phyloP scores from a whole-genome alignment of 1,139 yeast species.

The Entelexis sorbosivorans region DNA sequence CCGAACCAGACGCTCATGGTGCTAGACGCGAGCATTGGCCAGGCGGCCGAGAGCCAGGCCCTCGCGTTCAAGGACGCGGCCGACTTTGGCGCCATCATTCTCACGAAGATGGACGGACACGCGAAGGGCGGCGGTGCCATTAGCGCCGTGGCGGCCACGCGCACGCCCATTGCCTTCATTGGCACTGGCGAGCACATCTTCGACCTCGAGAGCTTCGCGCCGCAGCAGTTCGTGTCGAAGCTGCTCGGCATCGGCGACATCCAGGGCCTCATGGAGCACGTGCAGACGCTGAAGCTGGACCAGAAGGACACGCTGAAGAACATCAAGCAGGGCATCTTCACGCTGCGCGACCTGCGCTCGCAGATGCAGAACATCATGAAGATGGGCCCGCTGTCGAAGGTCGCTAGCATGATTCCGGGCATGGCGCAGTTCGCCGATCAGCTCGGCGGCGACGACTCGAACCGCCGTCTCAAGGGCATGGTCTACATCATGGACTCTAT shows the following conservation, averaged over 20 bases:
- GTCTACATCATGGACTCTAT: constrained; percentile 90
- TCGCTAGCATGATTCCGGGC: constrained; percentile 92
- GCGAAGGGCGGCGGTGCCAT: constrained; percentile 99
- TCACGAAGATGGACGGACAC: constrained; percentile 97
- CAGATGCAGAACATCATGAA: constrained; percentile 92
- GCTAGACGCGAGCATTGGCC: constrained; percentile 94
- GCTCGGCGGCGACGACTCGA: constrained; percentile 76
- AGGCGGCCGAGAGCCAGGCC: constrained; percentile 94
- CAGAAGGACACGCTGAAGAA: constrained; percentile 81
- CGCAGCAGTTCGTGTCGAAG: constrained; percentile 78
- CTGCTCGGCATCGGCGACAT: constrained; percentile 91
- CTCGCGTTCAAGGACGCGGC: constrained; percentile 87
- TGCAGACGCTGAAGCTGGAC: constrained; percentile 76
- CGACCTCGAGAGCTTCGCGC: constrained; percentile 85
- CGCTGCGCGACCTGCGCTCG: constrained; percentile 81
- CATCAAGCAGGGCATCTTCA: constrained; percentile 88
- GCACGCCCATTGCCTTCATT: constrained; percentile 90
- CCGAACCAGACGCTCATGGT: constrained; percentile 97
- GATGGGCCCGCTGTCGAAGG: constrained; percentile 90
- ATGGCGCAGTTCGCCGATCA: constrained; percentile 74
- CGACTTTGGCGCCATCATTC: constrained; percentile 86
- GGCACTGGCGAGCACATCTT: constrained; percentile 98
- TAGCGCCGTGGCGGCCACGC: constrained; percentile 94
- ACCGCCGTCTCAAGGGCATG: constrained; percentile 73
- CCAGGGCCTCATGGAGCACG: constrained; percentile 88